Conservation (phyloP, 441 rosid genomes). For the Pelargonium myrrhifolium region DNA sequence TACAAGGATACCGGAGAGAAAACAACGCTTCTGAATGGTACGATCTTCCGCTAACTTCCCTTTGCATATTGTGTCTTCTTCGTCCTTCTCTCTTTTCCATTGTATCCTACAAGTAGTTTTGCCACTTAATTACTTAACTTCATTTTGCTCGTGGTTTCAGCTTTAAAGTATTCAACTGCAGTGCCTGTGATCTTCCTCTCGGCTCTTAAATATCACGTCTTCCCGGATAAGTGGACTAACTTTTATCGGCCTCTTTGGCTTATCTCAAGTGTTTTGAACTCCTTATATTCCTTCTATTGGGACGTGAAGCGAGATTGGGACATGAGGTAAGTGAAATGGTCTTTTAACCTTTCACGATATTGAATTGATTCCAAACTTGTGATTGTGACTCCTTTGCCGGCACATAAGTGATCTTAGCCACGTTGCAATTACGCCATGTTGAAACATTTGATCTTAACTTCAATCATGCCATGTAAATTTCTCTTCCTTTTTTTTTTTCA, state of each 20-base stretch:
- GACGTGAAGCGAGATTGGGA: slow-evolving; percentile 93
- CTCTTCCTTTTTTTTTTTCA: slow-evolving; percentile 28
- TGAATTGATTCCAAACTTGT: neutral
- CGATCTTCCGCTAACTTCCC: neutral
- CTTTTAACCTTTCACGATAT: slow-evolving; percentile 9
- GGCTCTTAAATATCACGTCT: slow-evolving; percentile 83
- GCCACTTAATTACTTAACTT: slow-evolving; percentile 20
- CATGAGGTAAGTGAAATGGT: slow-evolving; percentile 50
- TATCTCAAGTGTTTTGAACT: slow-evolving; percentile 66
- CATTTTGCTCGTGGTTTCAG: slow-evolving; percentile 43
- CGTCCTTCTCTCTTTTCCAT: no score
- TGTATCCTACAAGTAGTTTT: neutral
- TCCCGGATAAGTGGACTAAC: slow-evolving; percentile 64
- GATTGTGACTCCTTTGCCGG: neutral
- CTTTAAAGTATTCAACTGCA: slow-evolving; percentile 79
- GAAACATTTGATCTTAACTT: no score
- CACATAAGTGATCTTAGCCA: neutral
- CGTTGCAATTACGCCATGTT: no score
- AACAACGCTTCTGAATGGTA: slow-evolving; percentile 78
- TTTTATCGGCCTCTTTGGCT: slow-evolving; percentile 91
- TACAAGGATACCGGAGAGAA: slow-evolving; percentile 77
- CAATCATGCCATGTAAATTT: neutral
- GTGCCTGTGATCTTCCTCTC: slow-evolving; percentile 95
- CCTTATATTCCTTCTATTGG: slow-evolving; percentile 89
- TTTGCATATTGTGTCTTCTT: neutral